Percentiles rank a stretch among this genome's conserved stretches.
These are phyloP conservation scores for Adiantum capillusveneris DNA, from an alignment of 75 land plant species.

Conservation along the genomic window DNA sequence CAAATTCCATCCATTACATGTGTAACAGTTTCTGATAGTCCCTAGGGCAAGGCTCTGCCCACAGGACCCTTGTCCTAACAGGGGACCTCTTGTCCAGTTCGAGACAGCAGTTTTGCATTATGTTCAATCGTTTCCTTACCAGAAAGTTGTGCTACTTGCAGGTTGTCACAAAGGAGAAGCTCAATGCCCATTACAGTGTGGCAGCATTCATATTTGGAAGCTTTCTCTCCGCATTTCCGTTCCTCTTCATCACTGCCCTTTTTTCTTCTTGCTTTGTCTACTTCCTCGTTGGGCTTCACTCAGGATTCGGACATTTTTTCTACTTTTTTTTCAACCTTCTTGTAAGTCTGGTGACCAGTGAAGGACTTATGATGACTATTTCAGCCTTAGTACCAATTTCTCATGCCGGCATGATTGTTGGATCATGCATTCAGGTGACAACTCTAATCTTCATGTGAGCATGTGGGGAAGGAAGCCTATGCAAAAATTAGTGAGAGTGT, in stretches of 20 bases:
- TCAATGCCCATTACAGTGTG: constrained; percentile 9
- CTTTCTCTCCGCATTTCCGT: constrained; percentile 1
- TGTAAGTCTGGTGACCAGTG: constrained; percentile 2
- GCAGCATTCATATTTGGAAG: background rate
- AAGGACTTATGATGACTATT: constrained; percentile 10
- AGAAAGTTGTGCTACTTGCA: too few species aligned
- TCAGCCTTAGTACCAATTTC: background rate
- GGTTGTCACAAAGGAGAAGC: constrained; percentile 1
- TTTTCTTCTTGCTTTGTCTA: constrained; percentile 4
- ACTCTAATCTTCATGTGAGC: background rate
- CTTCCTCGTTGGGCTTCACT: constrained; percentile 8
- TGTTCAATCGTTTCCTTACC: too few species aligned
- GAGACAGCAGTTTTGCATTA: too few species aligned
- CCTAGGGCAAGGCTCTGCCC: too few species aligned
- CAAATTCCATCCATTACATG: too few species aligned
- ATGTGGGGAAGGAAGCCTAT: background rate
- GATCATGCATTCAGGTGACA: constrained; percentile 7
- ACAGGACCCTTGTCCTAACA: too few species aligned
- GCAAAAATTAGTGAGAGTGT: too few species aligned
- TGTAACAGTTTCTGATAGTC: too few species aligned
- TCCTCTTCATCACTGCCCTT: background rate
- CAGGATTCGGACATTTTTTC: constrained; percentile 3
- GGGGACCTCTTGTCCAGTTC: too few species aligned
- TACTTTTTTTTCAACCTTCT: constrained; percentile 6
- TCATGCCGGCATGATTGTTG: constrained; percentile 10